phyloP scores from a whole-genome alignment of 2,329 filamentous ascomycete genomes.

The Colletotrichum cereale region DNA sequence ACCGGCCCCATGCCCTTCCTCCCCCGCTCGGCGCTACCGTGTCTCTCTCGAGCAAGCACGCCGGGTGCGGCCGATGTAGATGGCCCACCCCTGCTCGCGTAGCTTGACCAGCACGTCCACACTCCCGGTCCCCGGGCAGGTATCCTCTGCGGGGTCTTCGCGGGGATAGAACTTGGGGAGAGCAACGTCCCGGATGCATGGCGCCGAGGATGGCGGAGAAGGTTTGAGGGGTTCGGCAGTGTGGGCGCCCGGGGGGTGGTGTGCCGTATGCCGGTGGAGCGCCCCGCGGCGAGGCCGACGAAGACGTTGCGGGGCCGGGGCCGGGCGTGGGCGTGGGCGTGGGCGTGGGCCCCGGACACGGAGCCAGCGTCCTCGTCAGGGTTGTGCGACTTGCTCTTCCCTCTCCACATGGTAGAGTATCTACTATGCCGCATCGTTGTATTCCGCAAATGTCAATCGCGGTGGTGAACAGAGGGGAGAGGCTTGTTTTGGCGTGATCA shows the following conservation, averaged over 20 bases:
- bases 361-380: not conserved
- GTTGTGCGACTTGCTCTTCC: not conserved
- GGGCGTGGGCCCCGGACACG: no score
- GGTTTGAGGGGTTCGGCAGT: not conserved
- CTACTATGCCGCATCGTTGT: not conserved
- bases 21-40: slow-evolving; percentile 41
- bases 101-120: slow-evolving; percentile 60
- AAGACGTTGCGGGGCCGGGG: not conserved
- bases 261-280: not conserved
- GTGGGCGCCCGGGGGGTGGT: no score
- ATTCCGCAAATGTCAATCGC: not conserved
- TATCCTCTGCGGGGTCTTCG: not conserved
- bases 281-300: not conserved
- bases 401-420: not conserved
- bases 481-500: no score
- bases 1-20: slow-evolving; percentile 43
- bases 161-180: not conserved
- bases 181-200: not conserved
- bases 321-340: not conserved
- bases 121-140: not conserved
- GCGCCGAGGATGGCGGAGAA: not conserved
- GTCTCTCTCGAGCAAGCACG: slow-evolving; percentile 46
- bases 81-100: slow-evolving; percentile 75
- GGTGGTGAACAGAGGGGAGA: no score
- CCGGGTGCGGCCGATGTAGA: slow-evolving; percentile 71